Evolutionary conservation across 2,329 filamentous ascomycete species (phyloP), one percentile per base, ranked within the genome.

Genomic region (Magnaporthales sp.): DNA sequence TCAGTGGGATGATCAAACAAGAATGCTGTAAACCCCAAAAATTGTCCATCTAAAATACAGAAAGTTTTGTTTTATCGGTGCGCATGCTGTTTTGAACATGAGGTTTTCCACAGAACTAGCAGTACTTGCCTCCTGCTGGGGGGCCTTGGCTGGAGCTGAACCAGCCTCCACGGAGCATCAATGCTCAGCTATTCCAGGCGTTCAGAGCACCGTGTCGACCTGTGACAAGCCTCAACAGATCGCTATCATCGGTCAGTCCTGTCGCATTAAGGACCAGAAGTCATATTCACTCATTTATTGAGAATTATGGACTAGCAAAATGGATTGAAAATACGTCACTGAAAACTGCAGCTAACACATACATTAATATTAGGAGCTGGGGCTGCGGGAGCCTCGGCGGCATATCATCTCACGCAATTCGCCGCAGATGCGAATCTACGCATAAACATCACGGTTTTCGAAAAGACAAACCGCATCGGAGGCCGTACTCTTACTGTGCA

Each of bases 401-500:
- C 95, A 0, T 97, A 95, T 77, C 87, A 94, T 73, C 81, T 99
- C 62, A 83, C 84, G 54, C 86, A 89, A 73, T 93, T 89, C 75
- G 90, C 91, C 26, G 78, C 85, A 4, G 78, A 85, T 67, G 81
- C 83, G n/a, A 80, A 80, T 22, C 76, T 90, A 22, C 79, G 83
- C 1, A 74, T 94, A 67, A 90, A 96, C 70, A 89, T 98, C 72
- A 96, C 93, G 26, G 81, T 99, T 30, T 97, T 94, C 75, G 95
- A 99, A 74, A 90, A 89, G 71, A 88, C 87, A 19, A 76, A 81
- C 32, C 91, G 88, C 71, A 83, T 98, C 60, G 95, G 95, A 31
- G 95, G 95, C 9, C 91, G 95, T 29, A 91, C 91, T 8, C 91
- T 93, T 31, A 98, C 93, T 0, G 90, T 97, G 22, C 81, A 93